phyloP scores from a whole-genome alignment of 768 basidiomycete species.

The Hydnum rufescens region DNA sequence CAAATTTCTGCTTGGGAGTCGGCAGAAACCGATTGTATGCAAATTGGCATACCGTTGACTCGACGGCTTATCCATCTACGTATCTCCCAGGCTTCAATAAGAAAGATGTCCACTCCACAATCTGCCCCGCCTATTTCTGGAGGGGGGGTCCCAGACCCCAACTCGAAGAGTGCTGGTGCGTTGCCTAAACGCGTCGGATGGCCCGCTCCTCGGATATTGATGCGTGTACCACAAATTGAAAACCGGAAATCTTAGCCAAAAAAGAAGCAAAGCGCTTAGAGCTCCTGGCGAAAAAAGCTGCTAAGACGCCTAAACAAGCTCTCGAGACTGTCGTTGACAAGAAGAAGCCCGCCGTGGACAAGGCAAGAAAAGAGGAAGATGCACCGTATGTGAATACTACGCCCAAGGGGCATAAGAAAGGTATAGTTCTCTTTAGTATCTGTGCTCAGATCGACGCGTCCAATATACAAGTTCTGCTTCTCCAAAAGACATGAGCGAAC shows the following conservation, averaged over 20 bases:
- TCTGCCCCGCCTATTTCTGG: too few relatives aligned
- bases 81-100: too few relatives aligned
- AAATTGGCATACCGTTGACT: too few relatives aligned
- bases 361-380: conserved; percentile 51
- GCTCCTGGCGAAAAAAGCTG: conserved; percentile 30
- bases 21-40: too few relatives aligned
- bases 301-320: conserved; percentile 40
- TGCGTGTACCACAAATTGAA: conserved; percentile 10
- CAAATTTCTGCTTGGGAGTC: too few relatives aligned
- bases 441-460: neutral
- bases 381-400: conserved; percentile 74
- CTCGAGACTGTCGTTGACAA: conserved; percentile 24
- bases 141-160: neutral
- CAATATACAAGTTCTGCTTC: neutral
- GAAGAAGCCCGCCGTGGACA: conserved; percentile 59
- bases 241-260: conserved; percentile 31
- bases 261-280: conserved; percentile 66
- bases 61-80: too few relatives aligned
- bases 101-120: too few relatives aligned
- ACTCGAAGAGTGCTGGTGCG: neutral
- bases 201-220: conserved; percentile 24
- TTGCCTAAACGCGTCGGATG: neutral
- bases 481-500: conserved; percentile 53
- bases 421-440: conserved; percentile 22
- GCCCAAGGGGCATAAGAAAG: conserved; percentile 85